phyloP scores from a whole-genome alignment of 495 filamentous ascomycete genomes.

The Hypoxylon subgilvum region DNA sequence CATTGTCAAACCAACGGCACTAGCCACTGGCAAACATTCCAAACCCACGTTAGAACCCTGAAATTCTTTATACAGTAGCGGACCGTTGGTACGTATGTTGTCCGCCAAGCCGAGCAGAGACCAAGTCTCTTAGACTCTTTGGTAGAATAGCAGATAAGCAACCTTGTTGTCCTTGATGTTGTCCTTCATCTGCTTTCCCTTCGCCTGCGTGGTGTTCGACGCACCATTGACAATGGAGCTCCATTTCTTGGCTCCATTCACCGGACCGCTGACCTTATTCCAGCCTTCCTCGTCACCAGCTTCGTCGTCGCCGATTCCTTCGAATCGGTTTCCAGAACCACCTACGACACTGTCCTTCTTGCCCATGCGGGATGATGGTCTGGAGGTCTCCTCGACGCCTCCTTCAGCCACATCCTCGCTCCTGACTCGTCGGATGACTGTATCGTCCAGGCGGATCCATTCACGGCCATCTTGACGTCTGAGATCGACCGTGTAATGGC shows the following conservation, averaged over 20 bases:
- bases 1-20: constrained; percentile 13
- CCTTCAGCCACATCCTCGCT: constrained; percentile 91
- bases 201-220: constrained; percentile 42
- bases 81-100: background rate
- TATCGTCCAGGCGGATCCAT: constrained; percentile 97
- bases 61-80: constrained; percentile 1
- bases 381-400: constrained; percentile 75
- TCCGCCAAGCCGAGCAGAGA: background rate
- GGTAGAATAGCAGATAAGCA: constrained; percentile 94
- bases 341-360: constrained; percentile 50
- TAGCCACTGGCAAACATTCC: constrained; percentile 17
- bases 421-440: constrained; percentile 80
- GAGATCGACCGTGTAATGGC: constrained; percentile 97
- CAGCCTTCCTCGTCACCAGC: constrained; percentile 74
- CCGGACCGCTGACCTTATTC: constrained; percentile 78
- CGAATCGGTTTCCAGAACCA: constrained; percentile 66
- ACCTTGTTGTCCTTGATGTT: constrained; percentile 91
- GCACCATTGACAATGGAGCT: constrained; percentile 67
- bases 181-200: constrained; percentile 69
- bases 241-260: constrained; percentile 69
- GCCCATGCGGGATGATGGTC: constrained; percentile 56
- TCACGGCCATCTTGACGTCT: constrained; percentile 89
- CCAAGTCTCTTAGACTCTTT: constrained; percentile 67
- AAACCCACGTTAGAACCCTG: constrained; percentile 9
- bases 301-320: constrained; percentile 71